These are phyloP conservation scores for Trichoderma aggressivum DNA, from an alignment of 2,329 filamentous ascomycete genomes.

Conservation along the genomic window DNA sequence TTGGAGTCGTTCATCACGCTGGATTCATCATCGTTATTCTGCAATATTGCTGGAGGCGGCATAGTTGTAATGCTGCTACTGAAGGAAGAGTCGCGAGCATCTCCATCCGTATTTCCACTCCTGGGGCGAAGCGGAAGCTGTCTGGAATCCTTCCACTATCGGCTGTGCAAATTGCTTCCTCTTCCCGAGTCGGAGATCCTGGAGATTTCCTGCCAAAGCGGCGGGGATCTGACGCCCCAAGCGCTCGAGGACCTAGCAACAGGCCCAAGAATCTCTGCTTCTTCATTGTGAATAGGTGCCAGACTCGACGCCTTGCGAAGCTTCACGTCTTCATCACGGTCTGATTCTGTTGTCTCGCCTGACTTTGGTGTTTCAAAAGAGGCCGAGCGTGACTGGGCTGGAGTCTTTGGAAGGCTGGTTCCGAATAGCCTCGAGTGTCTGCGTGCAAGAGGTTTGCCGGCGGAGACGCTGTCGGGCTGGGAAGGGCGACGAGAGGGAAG, in stretches of 20 bases:
- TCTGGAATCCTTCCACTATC: conserved; percentile 10
- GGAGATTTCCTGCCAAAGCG: conserved; percentile 18
- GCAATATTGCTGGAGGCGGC: background rate
- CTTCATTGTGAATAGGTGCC: background rate
- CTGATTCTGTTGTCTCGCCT: background rate
- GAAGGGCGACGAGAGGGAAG: conserved; percentile 22
- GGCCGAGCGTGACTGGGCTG: background rate
- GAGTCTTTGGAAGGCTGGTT: background rate
- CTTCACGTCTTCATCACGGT: conserved; percentile 2
- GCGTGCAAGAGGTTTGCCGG: conserved; percentile 7
- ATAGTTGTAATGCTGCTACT: conserved; percentile 9
- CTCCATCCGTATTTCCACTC: background rate
- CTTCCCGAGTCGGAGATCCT: background rate
- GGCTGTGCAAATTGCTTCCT: background rate
- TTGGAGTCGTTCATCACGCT: conserved; percentile 22
- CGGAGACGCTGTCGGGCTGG: background rate
- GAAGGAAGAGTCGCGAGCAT: background rate
- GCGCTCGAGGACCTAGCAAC: conserved; percentile 16
- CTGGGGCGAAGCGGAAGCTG: background rate
- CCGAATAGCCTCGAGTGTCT: background rate
- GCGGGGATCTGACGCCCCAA: conserved; percentile 19
- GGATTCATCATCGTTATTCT: conserved; percentile 21
- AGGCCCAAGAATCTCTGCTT: background rate
- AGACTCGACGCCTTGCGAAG: conserved; percentile 1
- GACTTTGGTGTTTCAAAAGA: background rate